Base-by-base conservation (phyloP, 2,329 filamentous ascomycete species). In the Pestalotiopsis sp. region DNA sequence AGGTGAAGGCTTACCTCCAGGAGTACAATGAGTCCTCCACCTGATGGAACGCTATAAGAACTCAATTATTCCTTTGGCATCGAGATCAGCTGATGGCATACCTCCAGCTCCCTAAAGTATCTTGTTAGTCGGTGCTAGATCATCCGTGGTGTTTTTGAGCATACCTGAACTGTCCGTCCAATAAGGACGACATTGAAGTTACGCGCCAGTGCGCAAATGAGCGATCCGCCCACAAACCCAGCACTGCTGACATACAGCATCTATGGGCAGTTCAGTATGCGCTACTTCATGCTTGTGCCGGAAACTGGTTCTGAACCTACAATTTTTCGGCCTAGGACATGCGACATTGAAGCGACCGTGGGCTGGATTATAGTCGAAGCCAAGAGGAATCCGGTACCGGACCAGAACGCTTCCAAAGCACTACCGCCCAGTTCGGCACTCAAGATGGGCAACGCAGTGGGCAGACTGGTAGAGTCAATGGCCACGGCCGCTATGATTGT, bases 301-400 rank as follows among this genome's bases (percentile, higher is more conserved):
- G 4, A 9, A 12, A 11, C 3, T 12, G 12, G 11, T 17, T n/a
- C 27, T 7, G n/a, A 14, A 59, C 70, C 6, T 65, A 72, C 70
- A 12, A 70, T 59, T 61, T 52, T 68, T 3, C 70, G 69, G 2
- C 72, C 72, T 9, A 70, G 27, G 11, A 73, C 70, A 63, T 71
- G 68, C 40, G 68, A 69, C 62, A 72, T 69, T 2, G 71, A 71
- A 7, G 71, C 70, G 36, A 71, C 68, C 3, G 69, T 65, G 11
- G 88, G 89, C 72, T 90, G 86, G 57, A 88, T 83, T 38, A 90
- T 86, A 0, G 91, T 89, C 68, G 87, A 89, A 3, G 90, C 87
- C 4, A 93, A 84, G 4, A 93, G 81, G 72, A 92, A 93, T 17
- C 89, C 89, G 4, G 91, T 93, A 2, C 91, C 91, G 13, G 89